Percentiles rank a stretch among this genome's conserved stretches.
phyloP scores from a whole-genome alignment of 2,329 filamentous ascomycete species.

The Aspergillus novoparasiticus region DNA sequence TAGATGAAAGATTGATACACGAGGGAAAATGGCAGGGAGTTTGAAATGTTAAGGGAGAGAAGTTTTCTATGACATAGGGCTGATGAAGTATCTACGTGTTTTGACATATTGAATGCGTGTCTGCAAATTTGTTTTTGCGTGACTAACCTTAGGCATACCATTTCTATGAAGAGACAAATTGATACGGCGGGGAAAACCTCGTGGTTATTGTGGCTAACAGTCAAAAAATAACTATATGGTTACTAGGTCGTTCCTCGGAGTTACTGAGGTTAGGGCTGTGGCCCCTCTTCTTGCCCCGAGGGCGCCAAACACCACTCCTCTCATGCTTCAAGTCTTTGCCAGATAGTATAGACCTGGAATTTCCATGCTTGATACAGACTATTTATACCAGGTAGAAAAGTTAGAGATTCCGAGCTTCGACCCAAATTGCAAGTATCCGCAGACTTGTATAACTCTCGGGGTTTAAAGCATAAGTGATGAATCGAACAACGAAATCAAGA shows the following conservation, averaged over 20 bases:
- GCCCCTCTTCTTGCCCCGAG: neutral
- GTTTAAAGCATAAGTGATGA: neutral
- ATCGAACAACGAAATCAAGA: neutral
- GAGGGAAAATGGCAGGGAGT: rapidly evolving
- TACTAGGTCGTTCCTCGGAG: neutral
- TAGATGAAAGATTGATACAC: neutral
- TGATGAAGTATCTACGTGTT: neutral
- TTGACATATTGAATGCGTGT: neutral
- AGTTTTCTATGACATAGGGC: neutral
- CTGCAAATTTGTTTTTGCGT: neutral
- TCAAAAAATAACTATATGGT: no score
- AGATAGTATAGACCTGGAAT: neutral
- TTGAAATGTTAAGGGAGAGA: neutral
- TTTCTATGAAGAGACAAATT: neutral
- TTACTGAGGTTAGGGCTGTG: neutral
- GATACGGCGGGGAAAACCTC: neutral
- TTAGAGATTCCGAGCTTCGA: neutral
- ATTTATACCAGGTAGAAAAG: neutral
- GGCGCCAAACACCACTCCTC: neutral
- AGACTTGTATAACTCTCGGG: neutral
- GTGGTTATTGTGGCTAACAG: neutral
- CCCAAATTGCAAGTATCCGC: neutral
- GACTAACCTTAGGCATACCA: neutral
- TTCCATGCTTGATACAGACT: neutral
- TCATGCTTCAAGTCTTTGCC: neutral